Evolutionary conservation across 78 protist genomes (phyloP).

Genomic region (Paratrimastix pyriformis): DNA sequence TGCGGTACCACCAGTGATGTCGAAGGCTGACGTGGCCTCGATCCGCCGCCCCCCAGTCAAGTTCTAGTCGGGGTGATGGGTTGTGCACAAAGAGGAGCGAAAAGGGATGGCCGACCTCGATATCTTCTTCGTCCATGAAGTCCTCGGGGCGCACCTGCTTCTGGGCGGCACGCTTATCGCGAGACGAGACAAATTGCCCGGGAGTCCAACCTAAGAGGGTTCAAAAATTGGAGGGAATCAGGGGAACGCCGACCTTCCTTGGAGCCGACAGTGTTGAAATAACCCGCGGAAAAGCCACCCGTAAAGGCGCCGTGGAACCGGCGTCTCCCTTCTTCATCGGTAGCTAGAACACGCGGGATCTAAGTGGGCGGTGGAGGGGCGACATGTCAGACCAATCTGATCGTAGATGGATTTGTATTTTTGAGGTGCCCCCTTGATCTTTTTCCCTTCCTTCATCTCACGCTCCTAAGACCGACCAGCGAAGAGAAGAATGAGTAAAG

Average conservation of each 20-base stretch:
- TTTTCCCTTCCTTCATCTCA: no score
- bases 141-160: slow-evolving; percentile 36
- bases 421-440: neutral
- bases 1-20: no score
- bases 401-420: neutral
- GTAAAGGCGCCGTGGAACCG: slow-evolving; percentile 95
- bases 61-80: no score
- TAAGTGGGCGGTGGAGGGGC: neutral
- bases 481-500: no score
- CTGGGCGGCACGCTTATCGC: neutral
- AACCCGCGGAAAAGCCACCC: slow-evolving; percentile 93
- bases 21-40: no score
- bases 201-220: slow-evolving; percentile 51
- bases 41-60: no score
- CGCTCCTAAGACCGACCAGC: no score
- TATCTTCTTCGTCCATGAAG: slow-evolving; percentile 82
- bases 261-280: slow-evolving; percentile 82
- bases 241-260: slow-evolving; percentile 52
- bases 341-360: neutral
- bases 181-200: slow-evolving; percentile 38
- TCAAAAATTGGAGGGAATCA: neutral
- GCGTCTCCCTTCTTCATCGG: slow-evolving; percentile 63
- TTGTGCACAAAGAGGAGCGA: no score
- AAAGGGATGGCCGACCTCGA: no score
- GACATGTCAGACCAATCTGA: neutral